These are phyloP conservation scores for Pyrenula aspistea DNA, from an alignment of 495 filamentous ascomycete genomes.

Conservation along the genomic window DNA sequence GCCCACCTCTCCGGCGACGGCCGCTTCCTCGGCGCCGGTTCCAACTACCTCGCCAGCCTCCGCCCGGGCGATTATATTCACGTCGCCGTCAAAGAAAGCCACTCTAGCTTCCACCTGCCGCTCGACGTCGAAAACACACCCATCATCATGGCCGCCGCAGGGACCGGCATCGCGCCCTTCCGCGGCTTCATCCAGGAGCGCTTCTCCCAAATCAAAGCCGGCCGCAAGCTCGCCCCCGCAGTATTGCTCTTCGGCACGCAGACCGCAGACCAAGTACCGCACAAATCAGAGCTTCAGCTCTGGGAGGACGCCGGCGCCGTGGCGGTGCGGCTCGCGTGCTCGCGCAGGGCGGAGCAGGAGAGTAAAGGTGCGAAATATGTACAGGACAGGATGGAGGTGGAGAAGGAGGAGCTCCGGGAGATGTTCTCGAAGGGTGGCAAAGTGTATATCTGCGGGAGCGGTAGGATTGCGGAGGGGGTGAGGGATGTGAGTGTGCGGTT, in stretches of 20 bases:
- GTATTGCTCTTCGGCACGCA: constrained; percentile 56
- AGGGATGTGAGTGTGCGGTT: constrained; percentile 33
- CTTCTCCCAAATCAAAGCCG: constrained; percentile 38
- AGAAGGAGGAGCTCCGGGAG: constrained; percentile 34
- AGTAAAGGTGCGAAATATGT: constrained; percentile 41
- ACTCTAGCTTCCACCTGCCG: constrained; percentile 57
- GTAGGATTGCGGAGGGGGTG: constrained; percentile 48
- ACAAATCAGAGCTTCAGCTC: constrained; percentile 41
- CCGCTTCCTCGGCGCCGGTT: constrained; percentile 44
- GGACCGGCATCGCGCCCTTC: constrained; percentile 54
- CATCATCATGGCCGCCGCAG: constrained; percentile 51
- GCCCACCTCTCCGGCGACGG: constrained; percentile 30
- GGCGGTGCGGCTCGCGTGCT: constrained; percentile 44
- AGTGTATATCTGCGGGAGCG: constrained; percentile 56
- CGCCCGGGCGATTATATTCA: constrained; percentile 47
- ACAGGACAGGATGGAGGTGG: constrained; percentile 45
- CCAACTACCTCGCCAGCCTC: constrained; percentile 45
- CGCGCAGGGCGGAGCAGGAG: constrained; percentile 16
- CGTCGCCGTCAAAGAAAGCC: constrained; percentile 42
- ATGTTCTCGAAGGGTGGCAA: constrained; percentile 48
- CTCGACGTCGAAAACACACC: constrained; percentile 42
- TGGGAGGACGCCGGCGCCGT: constrained; percentile 52
- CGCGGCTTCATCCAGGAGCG: constrained; percentile 61
- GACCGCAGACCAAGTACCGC: constrained; percentile 44
- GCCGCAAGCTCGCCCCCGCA: constrained; percentile 41